Percentiles rank a stretch among this genome's conserved stretches.
Evolutionary conservation across 108 stramenopile species (phyloP).

Genomic region (Mayamaea pseudoterrestris): DNA sequence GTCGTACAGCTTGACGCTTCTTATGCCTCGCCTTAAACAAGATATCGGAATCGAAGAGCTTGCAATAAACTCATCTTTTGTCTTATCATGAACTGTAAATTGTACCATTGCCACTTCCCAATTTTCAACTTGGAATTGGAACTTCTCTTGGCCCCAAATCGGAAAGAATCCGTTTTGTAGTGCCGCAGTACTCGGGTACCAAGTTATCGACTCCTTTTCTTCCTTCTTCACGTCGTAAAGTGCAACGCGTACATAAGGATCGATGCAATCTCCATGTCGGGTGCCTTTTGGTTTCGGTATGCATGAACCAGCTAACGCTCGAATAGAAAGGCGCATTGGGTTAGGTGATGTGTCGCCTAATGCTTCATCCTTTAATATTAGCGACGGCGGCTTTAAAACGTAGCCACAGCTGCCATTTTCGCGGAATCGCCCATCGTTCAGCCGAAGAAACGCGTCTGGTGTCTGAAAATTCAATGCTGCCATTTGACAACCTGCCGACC

Average conservation of each 20-base stretch:
- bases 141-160: conserved; percentile 53
- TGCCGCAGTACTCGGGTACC: conserved; percentile 26
- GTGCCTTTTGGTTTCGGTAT: conserved; percentile 72
- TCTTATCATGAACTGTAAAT: conserved; percentile 55
- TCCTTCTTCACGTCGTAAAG: conserved; percentile 54
- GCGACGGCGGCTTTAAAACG: conserved; percentile 67
- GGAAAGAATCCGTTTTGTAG: conserved; percentile 70
- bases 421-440: conserved; percentile 88
- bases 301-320: conserved; percentile 58
- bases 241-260: conserved; percentile 67
- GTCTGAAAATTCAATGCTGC: conserved; percentile 95
- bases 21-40: conserved; percentile 67
- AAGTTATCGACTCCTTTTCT: conserved; percentile 29
- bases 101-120: conserved; percentile 59
- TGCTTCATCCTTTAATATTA: conserved; percentile 19
- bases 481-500: conserved; percentile 81
- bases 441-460: conserved; percentile 45
- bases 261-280: conserved; percentile 61
- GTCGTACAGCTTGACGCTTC: conserved; percentile 73
- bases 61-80: conserved; percentile 52
- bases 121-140: conserved; percentile 38
- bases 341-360: too few relatives aligned
- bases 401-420: conserved; percentile 94
- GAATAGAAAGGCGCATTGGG: conserved; percentile 33
- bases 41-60: conserved; percentile 75